Conservation (phyloP, 2,329 filamentous ascomycete species). For the Samsoniella hepiali region DNA sequence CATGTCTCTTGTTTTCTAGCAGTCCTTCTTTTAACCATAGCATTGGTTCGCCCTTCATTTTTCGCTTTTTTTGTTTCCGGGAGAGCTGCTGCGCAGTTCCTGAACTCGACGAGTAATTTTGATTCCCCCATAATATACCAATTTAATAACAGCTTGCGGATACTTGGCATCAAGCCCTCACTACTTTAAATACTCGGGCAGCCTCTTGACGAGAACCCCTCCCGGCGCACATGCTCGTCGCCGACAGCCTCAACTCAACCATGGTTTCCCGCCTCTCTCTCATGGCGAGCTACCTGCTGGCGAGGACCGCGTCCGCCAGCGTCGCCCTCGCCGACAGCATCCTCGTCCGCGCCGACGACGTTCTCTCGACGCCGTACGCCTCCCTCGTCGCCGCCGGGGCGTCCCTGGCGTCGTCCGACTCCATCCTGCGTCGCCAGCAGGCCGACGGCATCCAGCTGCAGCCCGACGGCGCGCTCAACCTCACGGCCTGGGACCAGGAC, state of each 20-base stretch:
- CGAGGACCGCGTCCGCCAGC: slow-evolving; percentile 5
- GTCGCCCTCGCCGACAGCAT: slow-evolving; percentile 1
- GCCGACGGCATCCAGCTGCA: slow-evolving; percentile 34
- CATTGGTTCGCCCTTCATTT: background rate
- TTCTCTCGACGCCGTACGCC: slow-evolving; percentile 12
- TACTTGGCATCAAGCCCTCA: background rate
- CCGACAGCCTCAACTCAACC: slow-evolving; percentile 4
- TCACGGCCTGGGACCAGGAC: slow-evolving; percentile 53
- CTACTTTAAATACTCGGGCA: background rate
- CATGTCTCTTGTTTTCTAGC: background rate
- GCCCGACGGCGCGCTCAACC: slow-evolving; percentile 46
- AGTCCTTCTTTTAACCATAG: background rate
- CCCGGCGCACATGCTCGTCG: background rate
- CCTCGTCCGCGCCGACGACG: slow-evolving; percentile 10
- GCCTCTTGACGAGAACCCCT: background rate
- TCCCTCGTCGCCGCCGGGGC: slow-evolving; percentile 10
- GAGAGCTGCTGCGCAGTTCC: slow-evolving; percentile 5
- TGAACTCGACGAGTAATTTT: background rate
- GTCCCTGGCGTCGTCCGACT: background rate
- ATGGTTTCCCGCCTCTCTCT: slow-evolving; percentile 1
- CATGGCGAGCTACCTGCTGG: slow-evolving; percentile 1
- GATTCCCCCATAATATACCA: background rate
- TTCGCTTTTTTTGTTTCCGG: slow-evolving; percentile 1
- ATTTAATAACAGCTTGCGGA: background rate
- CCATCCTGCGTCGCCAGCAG: background rate